Evolutionary conservation across 2,329 filamentous ascomycete genomes (phyloP), one percentile per base, ranked within the genome.

Genomic region (Rhynchosporium agropyri): DNA sequence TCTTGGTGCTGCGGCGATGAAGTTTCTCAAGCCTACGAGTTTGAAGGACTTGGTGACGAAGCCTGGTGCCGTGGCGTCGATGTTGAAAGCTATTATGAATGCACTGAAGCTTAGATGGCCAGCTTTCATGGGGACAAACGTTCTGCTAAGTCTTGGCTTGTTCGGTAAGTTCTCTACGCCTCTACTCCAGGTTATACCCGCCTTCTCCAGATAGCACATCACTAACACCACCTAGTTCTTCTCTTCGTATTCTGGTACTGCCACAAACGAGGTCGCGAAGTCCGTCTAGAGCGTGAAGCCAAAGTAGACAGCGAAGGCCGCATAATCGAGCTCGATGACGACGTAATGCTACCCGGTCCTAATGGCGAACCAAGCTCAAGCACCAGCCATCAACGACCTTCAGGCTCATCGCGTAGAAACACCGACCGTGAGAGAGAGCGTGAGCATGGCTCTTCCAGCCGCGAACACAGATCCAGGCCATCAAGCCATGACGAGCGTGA

Each of bases 241-340:
- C 84, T 99, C 62, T 95, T 97, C 74, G 91, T 96, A 50, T 88
- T 98, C 71, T 99, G 94, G 93, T 99, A 98, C 78, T 98, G 93
- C 78, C 89, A 98, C 78, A 98, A 98, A 80, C 90, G 95, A 60
- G 95, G 95, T 45, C 87, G 87, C 50, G 94, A 99, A 78, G 88
- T 87, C 6, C 85, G 95, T 57, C 84, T 98, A 9, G 70, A 70
- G 43, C 68, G 64, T 15, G 72, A 74, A 62, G 65, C 63, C 2
- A 65, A 66, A 43, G 54, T 68, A 40, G 65, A 71, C 43, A 68
- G 63, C 43, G 67, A 72, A 56, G 71, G 70, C 1, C 66, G 68
- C 13, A 63, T 70, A 26, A 64, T 68, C 13, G 70, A 71, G 56
- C 63, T 70, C 3, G 65, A 67, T 3, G 70, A 71, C 51, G 69